Evolutionary conservation across 169 alveolate species (phyloP).

Genomic region (Babesia bovis): DNA sequence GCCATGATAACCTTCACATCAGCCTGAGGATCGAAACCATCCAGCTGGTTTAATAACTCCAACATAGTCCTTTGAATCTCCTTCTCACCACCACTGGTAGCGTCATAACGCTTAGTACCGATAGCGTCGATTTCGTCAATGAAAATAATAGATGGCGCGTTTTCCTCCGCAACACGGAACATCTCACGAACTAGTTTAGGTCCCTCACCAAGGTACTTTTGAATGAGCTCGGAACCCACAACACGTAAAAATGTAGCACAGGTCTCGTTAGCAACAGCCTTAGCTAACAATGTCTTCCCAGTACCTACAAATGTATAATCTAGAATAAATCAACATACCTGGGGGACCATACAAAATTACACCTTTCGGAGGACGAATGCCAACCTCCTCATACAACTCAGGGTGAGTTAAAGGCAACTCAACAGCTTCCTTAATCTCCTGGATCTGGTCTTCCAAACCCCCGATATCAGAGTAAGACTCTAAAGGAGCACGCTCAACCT

Average conservation of each 20-base stretch:
- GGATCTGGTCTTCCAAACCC: slow-evolving; percentile 97
- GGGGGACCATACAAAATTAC: slow-evolving; percentile 93
- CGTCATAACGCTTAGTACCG: slow-evolving; percentile 97
- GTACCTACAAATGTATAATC: slow-evolving; percentile 24
- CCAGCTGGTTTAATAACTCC: slow-evolving; percentile 97
- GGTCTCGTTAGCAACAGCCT: slow-evolving; percentile 97
- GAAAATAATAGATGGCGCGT: slow-evolving; percentile 98
- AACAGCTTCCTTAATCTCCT: slow-evolving; percentile 92
- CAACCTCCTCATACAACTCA: slow-evolving; percentile 98
- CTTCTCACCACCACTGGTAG: slow-evolving; percentile 98
- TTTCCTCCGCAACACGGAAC: slow-evolving; percentile 98
- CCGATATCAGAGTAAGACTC: slow-evolving; percentile 99
- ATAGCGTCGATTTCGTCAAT: slow-evolving; percentile 99
- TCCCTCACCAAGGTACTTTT: slow-evolving; percentile 98
- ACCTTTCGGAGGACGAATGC: slow-evolving; percentile 95
- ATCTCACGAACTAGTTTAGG: slow-evolving; percentile 99
- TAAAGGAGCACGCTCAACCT: slow-evolving; percentile 98
- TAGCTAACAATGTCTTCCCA: slow-evolving; percentile 92
- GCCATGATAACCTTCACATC: slow-evolving; percentile 99
- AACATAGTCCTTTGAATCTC: slow-evolving; percentile 99
- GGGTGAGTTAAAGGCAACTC: slow-evolving; percentile 98
- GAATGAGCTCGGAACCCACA: slow-evolving; percentile 98
- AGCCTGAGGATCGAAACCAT: slow-evolving; percentile 98
- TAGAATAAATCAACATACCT: slow-evolving; percentile 68
- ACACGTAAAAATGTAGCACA: slow-evolving; percentile 98